phyloP scores from a whole-genome alignment of 306 rosid genomes.

The Fragaria vesca region DNA sequence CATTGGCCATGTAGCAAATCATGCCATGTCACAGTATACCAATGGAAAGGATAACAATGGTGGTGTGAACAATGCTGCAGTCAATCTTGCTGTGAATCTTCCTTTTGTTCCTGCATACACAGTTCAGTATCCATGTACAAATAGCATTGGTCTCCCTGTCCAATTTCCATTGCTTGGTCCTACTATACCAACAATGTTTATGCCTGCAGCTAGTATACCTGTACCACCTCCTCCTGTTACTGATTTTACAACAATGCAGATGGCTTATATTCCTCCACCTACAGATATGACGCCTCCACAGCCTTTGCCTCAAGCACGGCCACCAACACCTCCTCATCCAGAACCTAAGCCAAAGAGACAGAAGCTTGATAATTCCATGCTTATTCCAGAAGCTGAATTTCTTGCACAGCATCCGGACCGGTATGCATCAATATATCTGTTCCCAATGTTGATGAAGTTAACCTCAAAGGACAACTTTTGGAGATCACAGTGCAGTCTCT shows the following conservation, averaged over 20 bases:
- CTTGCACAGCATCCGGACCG: constrained; percentile 77
- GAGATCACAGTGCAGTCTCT: constrained; percentile 71
- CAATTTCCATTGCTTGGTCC: constrained; percentile 57
- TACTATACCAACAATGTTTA: constrained; percentile 52
- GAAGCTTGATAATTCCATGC: constrained; percentile 78
- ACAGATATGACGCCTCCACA: constrained; percentile 74
- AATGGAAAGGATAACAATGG: constrained; percentile 63
- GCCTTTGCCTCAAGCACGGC: constrained; percentile 75
- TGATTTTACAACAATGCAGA: constrained; percentile 54
- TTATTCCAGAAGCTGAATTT: constrained; percentile 84
- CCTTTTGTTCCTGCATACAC: constrained; percentile 57
- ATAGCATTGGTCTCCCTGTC: constrained; percentile 47
- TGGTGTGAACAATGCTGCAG: constrained; percentile 59
- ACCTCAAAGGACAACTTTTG: constrained; percentile 77
- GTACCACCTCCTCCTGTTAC: constrained; percentile 95
- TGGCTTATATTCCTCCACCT: constrained; percentile 50
- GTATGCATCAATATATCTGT: constrained; percentile 58
- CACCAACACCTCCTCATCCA: constrained; percentile 87
- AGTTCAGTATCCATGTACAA: constrained; percentile 61
- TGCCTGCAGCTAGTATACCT: constrained; percentile 49
- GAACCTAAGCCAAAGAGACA: constrained; percentile 93
- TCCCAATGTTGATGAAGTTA: constrained; percentile 86
- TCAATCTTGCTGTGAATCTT: constrained; percentile 83
- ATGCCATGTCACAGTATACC: constrained; percentile 77
- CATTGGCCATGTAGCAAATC: constrained; percentile 84